phyloP scores from a whole-genome alignment of 441 rosid species.

The Aleurites moluccanus region DNA sequence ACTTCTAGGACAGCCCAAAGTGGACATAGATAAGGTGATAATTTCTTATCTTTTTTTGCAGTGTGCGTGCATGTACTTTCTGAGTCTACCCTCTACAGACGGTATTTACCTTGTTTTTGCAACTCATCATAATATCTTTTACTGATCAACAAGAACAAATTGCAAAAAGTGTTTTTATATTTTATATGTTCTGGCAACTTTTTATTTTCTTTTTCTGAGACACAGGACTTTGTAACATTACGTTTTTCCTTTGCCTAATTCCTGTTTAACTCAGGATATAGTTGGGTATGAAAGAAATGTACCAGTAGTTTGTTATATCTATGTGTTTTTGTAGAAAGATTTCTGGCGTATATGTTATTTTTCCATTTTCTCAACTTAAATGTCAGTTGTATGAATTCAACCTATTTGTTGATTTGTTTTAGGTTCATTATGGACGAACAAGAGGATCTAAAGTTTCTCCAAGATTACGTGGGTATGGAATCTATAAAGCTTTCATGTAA shows the following conservation, averaged over 20 bases:
- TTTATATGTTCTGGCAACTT: neutral
- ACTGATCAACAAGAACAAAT: neutral
- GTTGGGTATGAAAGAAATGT: neutral
- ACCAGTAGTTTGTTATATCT: neutral
- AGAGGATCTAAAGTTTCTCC: constrained; percentile 24
- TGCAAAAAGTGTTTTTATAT: neutral
- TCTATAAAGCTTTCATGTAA: neutral
- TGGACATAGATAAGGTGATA: constrained; percentile 36
- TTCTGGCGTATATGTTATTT: constrained; percentile 10
- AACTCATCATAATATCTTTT: neutral
- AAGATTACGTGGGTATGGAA: constrained; percentile 43
- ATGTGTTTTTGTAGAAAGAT: neutral
- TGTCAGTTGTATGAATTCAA: neutral
- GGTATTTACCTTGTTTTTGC: neutral
- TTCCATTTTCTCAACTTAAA: neutral
- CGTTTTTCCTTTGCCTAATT: neutral
- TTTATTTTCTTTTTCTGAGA: neutral
- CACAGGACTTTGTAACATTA: neutral
- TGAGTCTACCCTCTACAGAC: neutral
- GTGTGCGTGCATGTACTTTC: neutral
- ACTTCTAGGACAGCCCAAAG: constrained; percentile 33
- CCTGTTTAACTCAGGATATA: neutral
- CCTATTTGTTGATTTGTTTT: constrained; percentile 22
- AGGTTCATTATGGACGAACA: constrained; percentile 36
- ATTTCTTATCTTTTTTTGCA: constrained; percentile 1